Base-by-base conservation (phyloP, 176 grass and related monocot species). In the Pontederia paniculata region DNA sequence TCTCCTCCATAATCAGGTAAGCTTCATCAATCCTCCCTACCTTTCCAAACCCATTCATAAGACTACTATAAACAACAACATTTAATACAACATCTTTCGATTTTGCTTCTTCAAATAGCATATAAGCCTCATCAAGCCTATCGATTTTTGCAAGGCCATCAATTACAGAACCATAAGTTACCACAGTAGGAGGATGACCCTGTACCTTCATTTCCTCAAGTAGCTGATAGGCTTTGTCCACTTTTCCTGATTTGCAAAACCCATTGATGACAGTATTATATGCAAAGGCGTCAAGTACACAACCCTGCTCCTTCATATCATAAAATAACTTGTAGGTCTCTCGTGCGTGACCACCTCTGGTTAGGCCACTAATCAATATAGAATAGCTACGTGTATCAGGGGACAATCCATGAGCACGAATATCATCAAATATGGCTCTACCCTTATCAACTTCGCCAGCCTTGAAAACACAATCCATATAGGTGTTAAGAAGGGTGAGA, bases 51-150 rank as follows among this genome's bases (percentile, higher is more conserved):
- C 93, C 86, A 87, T 97, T 86, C 12, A 90, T 97, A 55, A 97
- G 77, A 68, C 76, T 88, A 65, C 86, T 97, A 73, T 97, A 90
- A 9, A 97, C 42, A 76, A 97, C 73, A 76, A 90, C 83, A 82
- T 90, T 97, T 54, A 88, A 45, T 28, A 70, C 77, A 50, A 90
- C 70, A 23, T 69, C 83, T 73, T 88, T 81, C 2, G 71, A 88
- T 79, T 97, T 97, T 52, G 93, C 93, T 81, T 97, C 93, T 76
- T 97, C 86, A 66, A 88, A 97, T 70, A 97, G 77, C 93, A 97
- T 84, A 59, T 91, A 97, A 56, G 86, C 80, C 73, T 97, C 93
- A 77, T 97, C 86, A 68, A 97, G 82, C 77, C 93, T 77, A 71
- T 84, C 86, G 71, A 97, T 91, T 76, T 97, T 97, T 50, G 83